Evolutionary conservation across 805 yeast species (phyloP).

Genomic region (Kodamaea fukazawae): DNA sequence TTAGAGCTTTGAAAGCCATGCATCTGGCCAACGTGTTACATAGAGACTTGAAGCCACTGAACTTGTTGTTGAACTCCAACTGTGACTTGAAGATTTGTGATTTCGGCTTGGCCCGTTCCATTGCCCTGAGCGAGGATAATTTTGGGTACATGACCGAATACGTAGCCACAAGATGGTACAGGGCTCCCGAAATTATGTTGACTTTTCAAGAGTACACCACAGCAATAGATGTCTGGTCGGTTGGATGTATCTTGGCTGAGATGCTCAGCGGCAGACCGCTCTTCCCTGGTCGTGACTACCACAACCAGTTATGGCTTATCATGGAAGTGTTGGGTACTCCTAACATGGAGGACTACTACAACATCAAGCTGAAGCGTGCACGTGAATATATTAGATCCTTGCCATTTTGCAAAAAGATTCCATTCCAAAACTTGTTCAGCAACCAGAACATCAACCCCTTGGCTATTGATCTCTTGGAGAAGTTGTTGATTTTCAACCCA

Average conservation of each 20-base stretch:
- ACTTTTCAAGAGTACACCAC: slow-evolving; percentile 91
- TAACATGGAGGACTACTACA: slow-evolving; percentile 67
- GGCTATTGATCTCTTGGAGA: slow-evolving; percentile 59
- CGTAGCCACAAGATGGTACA: slow-evolving; percentile 96
- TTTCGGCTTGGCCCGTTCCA: slow-evolving; percentile 81
- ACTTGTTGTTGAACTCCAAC: slow-evolving; percentile 80
- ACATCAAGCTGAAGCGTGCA: slow-evolving; percentile 77
- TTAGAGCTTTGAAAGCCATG: slow-evolving; percentile 84
- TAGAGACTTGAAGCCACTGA: slow-evolving; percentile 89
- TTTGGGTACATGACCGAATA: slow-evolving; percentile 91
- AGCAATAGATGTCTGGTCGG: slow-evolving; percentile 96
- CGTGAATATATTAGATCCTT: slow-evolving; percentile 81
- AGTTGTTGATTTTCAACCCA: slow-evolving; percentile 72
- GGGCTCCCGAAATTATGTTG: slow-evolving; percentile 97
- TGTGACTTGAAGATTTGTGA: slow-evolving; percentile 95
- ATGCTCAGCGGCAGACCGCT: slow-evolving; percentile 81
- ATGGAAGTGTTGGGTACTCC: slow-evolving; percentile 90
- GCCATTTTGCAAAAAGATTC: slow-evolving; percentile 65
- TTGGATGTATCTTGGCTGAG: slow-evolving; percentile 93
- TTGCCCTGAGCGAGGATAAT: slow-evolving; percentile 61
- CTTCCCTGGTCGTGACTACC: slow-evolving; percentile 93
- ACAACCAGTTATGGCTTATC: slow-evolving; percentile 82
- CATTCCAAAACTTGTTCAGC: slow-evolving; percentile 46
- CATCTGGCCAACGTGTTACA: slow-evolving; percentile 95
- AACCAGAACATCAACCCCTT: slow-evolving; percentile 32